Percentiles rank a stretch among this genome's conserved stretches.
Evolutionary conservation across 805 yeast species (phyloP).

Genomic region (Pichia nanzhaoensis): DNA sequence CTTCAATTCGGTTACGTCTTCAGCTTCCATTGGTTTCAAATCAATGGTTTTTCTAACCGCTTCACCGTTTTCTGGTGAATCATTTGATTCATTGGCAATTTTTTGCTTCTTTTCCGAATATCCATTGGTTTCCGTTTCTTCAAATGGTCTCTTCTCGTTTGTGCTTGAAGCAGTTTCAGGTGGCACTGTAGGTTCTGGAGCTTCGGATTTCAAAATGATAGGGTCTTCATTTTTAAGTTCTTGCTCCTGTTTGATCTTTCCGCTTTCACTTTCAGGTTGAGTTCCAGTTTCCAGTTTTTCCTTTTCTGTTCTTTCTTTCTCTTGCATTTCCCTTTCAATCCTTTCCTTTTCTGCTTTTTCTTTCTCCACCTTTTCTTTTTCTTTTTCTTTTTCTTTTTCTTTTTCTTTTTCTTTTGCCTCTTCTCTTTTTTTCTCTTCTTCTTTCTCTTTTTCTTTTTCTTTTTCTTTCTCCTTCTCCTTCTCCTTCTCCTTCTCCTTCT

Average conservation of each 20-base stretch:
- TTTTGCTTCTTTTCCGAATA: conserved; percentile 5
- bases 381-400: too few species aligned
- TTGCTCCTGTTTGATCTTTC: too few species aligned
- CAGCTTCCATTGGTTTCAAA: conserved; percentile 29
- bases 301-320: neutral
- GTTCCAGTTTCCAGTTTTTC: neutral
- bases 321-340: neutral
- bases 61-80: neutral
- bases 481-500: neutral
- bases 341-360: too few species aligned
- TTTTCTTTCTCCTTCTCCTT: neutral
- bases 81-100: neutral
- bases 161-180: neutral
- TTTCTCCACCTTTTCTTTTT: too few species aligned
- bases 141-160: neutral
- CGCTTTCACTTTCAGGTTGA: neutral
- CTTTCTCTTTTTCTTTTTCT: neutral
- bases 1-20: conserved; percentile 24
- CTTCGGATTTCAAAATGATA: too few species aligned
- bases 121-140: neutral
- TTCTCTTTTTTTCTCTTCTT: too few species aligned
- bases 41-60: conserved; percentile 18
- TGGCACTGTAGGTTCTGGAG: too few species aligned
- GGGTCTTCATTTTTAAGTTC: too few species aligned
- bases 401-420: too few species aligned